Evolutionary conservation across 2,329 filamentous ascomycete species (phyloP), one percentile per base, ranked within the genome.

Genomic region (Ambrosiella xylebori): DNA sequence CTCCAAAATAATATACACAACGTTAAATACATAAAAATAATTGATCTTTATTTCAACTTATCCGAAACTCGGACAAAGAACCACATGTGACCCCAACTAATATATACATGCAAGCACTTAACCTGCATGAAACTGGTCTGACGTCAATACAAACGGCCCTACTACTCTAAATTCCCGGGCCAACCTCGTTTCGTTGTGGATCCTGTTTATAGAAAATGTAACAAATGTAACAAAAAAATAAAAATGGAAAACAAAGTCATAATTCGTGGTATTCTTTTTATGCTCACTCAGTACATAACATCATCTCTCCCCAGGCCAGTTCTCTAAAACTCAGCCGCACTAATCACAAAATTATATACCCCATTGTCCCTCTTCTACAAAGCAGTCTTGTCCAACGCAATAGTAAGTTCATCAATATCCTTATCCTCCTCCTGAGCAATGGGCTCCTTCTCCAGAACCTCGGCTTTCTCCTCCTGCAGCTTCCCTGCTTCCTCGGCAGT

Each of bases 331-430:
- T 13, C 37, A 7, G 8, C 15, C 27, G 27, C 35, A 51, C 13
- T 17, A 51, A 15, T 35, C 52, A 12, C 52, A 8, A 17, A 4
- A 11, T 17, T 55, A 63, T 59, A 38, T 40, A 40, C n/a, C 51
- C 63, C 7, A 12, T 50, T 51, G 8, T 38, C 1, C 13, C 11
- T 17, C 36, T 13, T 41, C 56, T 69, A 81, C 62, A 81, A 76
- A 53, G 64, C 68, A 27, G 87, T 86, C 78, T 90, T 90, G 61
- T 78, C 80, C 64, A 97, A 71, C 66, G 81, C 76, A 68, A 84
- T 79, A 13, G 88, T 85, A 66, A 97, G 73, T 51, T 82, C 82
- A 65, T 96, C 89, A 44, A 97, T 86, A 38, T 86, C 85, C 68
- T 82, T 80, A 67, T 90, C 82, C 70, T 87, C 78, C 63, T 79